Evolutionary conservation across 2,329 filamentous ascomycete species (phyloP).

Genomic region (Aspergillus clavatus): DNA sequence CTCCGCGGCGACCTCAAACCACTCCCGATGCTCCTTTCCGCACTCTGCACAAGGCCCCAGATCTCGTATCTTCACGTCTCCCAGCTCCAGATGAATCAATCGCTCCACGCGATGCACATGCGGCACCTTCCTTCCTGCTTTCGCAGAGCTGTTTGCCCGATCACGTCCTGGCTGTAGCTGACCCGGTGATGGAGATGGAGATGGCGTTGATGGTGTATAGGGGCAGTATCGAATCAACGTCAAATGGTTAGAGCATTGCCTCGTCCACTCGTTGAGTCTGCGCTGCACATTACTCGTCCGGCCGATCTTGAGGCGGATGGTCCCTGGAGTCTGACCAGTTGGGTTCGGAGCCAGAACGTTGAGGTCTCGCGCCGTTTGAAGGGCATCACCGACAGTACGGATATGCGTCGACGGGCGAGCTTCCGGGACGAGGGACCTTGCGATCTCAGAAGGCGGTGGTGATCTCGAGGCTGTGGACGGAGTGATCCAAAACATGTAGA

Average conservation of each 20-base stretch:
- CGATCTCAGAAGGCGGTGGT: conserved; percentile 54
- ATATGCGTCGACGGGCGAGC: conserved; percentile 24
- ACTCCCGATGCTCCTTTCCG: conserved; percentile 82
- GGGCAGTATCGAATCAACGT: conserved; percentile 90
- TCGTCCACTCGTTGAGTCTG: conserved; percentile 85
- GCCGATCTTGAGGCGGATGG: conserved; percentile 63
- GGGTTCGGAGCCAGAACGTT: conserved; percentile 29
- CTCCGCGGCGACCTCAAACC: conserved; percentile 83
- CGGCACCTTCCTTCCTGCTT: conserved; percentile 62
- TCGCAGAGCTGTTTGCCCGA: conserved; percentile 12
- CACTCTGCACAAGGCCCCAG: conserved; percentile 66
- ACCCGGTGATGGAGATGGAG: conserved; percentile 12
- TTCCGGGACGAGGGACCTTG: conserved; percentile 56
- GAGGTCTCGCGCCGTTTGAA: conserved; percentile 34
- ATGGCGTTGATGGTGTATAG: conserved; percentile 47
- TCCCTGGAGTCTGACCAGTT: conserved; percentile 45
- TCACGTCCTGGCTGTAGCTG: not conserved
- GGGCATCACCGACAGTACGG: conserved; percentile 34
- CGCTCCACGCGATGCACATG: conserved; percentile 85
- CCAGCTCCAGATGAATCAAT: conserved; percentile 85
- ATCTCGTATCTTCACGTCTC: conserved; percentile 52
- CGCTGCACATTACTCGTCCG: conserved; percentile 78
- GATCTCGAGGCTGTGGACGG: conserved; percentile 53
- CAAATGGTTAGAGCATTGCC: conserved; percentile 85
- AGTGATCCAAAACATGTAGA: conserved; percentile 98